Evolutionary conservation across 371 early-diverging fungal genomes (phyloP).

Genomic region (Mucor racemosus): DNA sequence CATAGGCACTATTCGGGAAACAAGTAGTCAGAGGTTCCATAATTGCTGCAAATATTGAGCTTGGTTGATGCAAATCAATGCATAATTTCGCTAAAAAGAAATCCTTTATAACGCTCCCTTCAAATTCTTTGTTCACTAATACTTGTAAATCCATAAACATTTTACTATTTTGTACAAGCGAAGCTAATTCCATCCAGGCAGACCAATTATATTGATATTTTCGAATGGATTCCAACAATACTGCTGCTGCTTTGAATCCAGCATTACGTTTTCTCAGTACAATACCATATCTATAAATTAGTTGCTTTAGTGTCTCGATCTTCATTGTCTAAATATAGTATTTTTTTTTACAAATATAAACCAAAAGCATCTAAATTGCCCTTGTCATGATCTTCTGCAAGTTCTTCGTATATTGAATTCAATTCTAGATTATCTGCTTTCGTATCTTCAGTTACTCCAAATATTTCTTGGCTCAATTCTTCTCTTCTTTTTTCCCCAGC

Average conservation of each 20-base stretch:
- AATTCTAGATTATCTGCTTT: conserved; percentile 57
- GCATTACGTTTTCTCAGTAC: conserved; percentile 53
- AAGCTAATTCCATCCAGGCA: conserved; percentile 84
- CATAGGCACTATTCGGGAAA: conserved; percentile 64
- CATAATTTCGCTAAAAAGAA: conserved; percentile 64
- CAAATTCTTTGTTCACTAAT: conserved; percentile 32
- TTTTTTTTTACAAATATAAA: conserved; percentile 60
- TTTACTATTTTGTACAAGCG: conserved; percentile 47
- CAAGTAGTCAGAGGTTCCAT: conserved; percentile 37
- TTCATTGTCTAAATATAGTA: neutral
- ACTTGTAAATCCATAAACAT: conserved; percentile 33
- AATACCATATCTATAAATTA: conserved; percentile 54
- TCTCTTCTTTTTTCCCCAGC: conserved; percentile 67
- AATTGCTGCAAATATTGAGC: conserved; percentile 20
- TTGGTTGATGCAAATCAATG: conserved; percentile 43
- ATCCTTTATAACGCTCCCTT: conserved; percentile 59
- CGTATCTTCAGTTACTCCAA: conserved; percentile 54
- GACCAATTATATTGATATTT: conserved; percentile 87
- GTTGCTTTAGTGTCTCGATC: neutral
- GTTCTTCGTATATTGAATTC: conserved; percentile 50
- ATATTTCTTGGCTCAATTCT: conserved; percentile 60
- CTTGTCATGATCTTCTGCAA: conserved; percentile 43
- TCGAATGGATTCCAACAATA: conserved; percentile 68
- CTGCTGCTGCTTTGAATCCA: conserved; percentile 56
- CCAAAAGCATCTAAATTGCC: conserved; percentile 68